Conservation (phyloP, 1,139 yeast species). For the Geotrichum australiense region DNA sequence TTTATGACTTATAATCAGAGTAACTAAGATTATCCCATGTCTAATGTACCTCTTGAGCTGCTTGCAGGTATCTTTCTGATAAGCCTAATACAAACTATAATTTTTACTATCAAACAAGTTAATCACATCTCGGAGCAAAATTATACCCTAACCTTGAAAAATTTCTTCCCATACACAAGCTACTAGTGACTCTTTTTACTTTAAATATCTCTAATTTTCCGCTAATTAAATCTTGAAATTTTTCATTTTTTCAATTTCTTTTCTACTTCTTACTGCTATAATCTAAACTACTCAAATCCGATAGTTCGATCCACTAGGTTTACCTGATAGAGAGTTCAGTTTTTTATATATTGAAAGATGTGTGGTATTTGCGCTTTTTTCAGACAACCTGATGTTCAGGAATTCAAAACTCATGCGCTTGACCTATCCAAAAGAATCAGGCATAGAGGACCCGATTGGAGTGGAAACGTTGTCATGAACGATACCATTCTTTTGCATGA, state of each 20-base stretch:
- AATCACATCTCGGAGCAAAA: no score
- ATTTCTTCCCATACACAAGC: no score
- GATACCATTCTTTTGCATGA: conserved; percentile 79
- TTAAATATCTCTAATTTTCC: conserved; percentile 1
- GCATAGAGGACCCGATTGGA: conserved; percentile 99
- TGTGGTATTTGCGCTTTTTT: conserved; percentile 97
- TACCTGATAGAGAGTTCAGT: no score
- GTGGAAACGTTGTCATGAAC: conserved; percentile 74
- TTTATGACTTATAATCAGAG: no score
- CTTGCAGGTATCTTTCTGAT: no score
- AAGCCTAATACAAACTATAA: no score
- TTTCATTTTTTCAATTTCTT: background rate
- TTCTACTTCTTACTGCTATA: background rate
- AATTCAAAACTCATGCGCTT: conserved; percentile 80
- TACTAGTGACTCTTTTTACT: no score
- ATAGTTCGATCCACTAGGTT: background rate
- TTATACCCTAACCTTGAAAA: no score
- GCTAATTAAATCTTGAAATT: background rate
- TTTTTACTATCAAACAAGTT: no score
- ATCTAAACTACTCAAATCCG: background rate
- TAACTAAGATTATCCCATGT: no score
- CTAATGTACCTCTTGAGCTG: no score
- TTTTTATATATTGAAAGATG: conserved; percentile 43
- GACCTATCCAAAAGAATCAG: conserved; percentile 85
- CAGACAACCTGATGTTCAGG: conserved; percentile 69